A percentile compares a stretch with the other conserved stretches of the same genome.
Evolutionary conservation across 2,329 filamentous ascomycete species (phyloP).

Genomic region (Ophiostoma ulmi): DNA sequence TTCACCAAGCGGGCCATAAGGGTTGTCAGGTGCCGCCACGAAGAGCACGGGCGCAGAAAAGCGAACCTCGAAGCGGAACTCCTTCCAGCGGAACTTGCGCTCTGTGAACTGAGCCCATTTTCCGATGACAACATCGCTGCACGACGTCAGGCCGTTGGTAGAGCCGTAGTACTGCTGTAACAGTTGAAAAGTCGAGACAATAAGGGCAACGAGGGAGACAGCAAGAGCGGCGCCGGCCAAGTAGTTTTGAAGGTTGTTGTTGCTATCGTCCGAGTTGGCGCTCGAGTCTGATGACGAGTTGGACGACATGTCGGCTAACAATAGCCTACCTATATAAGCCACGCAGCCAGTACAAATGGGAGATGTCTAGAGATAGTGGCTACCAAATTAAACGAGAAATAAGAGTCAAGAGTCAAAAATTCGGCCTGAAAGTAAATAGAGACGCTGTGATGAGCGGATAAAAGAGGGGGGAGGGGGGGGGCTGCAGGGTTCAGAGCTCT

Average conservation of each 20-base stretch:
- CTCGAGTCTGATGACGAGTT: not conserved
- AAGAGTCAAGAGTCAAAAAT: not conserved
- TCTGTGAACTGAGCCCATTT: slow-evolving; percentile 41
- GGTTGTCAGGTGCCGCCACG: slow-evolving; percentile 41
- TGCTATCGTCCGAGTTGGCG: not conserved
- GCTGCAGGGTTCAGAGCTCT: not conserved
- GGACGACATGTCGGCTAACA: slow-evolving; percentile 8
- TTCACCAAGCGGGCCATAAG: slow-evolving; percentile 33
- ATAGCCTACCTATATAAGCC: not conserved
- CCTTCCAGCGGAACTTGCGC: slow-evolving; percentile 38
- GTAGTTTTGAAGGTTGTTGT: slow-evolving; percentile 32
- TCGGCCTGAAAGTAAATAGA: not conserved
- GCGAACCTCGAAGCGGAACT: slow-evolving; percentile 47
- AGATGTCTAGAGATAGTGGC: not conserved
- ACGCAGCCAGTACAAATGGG: not conserved
- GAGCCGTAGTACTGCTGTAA: slow-evolving; percentile 48
- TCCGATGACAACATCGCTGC: slow-evolving; percentile 45
- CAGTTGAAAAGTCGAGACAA: slow-evolving; percentile 44
- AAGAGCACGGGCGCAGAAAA: slow-evolving; percentile 49
- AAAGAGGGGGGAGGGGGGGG: too few species aligned
- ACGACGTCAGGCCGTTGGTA: slow-evolving; percentile 45
- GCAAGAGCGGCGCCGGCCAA: slow-evolving; percentile 43
- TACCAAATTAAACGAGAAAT: not conserved
- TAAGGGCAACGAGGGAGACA: slow-evolving; percentile 44
- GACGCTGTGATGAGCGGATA: not conserved